Percentiles rank a stretch among this genome's conserved stretches.
These are phyloP conservation scores for Blumeria hordei DNA, from an alignment of 2,329 filamentous ascomycete genomes.

Conservation along the genomic window DNA sequence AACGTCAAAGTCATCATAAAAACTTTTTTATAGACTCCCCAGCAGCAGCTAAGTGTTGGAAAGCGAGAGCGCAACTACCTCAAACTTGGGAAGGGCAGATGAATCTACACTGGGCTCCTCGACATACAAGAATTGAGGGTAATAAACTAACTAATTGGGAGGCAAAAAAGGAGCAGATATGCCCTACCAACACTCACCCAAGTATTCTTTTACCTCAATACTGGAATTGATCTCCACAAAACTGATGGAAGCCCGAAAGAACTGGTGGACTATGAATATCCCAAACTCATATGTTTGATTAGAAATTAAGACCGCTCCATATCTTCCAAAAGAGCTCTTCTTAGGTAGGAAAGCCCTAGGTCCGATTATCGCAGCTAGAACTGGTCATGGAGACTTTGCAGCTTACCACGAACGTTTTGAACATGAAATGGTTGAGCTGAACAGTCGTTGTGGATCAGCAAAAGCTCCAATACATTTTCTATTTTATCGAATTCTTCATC, in stretches of 20 bases:
- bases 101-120: background rate
- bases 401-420: background rate
- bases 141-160: background rate
- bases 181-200: background rate
- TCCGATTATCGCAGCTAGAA: background rate
- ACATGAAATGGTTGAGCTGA: background rate
- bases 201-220: background rate
- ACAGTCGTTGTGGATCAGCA: background rate
- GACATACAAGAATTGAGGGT: background rate
- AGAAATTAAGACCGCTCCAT: background rate
- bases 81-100: background rate
- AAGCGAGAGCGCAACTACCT: background rate
- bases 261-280: background rate
- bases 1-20: background rate
- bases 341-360: background rate
- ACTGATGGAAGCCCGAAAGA: background rate
- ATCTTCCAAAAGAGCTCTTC: background rate
- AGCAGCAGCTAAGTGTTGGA: background rate
- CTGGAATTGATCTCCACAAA: background rate
- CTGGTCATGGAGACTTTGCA: background rate
- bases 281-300: background rate
- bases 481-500: background rate
- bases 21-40: background rate
- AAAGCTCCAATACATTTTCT: background rate
- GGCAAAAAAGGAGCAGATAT: background rate